Percentiles rank a stretch among this genome's conserved stretches.
These are phyloP conservation scores for Aspergillus proliferans DNA, from an alignment of 2,329 filamentous ascomycete genomes.

Conservation along the genomic window DNA sequence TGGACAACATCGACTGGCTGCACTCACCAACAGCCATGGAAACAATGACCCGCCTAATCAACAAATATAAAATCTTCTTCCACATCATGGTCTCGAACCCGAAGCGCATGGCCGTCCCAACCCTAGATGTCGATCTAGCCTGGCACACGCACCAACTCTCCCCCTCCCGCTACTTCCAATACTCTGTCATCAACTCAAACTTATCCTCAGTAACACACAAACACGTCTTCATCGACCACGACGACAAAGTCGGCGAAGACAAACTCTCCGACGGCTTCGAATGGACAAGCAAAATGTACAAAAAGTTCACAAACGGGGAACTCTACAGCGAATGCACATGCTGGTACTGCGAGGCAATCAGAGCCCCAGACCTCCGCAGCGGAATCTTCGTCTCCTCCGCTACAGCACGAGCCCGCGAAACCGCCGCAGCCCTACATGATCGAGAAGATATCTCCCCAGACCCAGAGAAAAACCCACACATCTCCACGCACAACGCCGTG, in stretches of 20 bases:
- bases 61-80: slow-evolving; percentile 47
- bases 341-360: slow-evolving; percentile 64
- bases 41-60: slow-evolving; percentile 60
- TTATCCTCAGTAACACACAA: not conserved
- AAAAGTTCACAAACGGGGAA: slow-evolving; percentile 54
- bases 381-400: slow-evolving; percentile 32
- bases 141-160: slow-evolving; percentile 70
- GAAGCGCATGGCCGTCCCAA: slow-evolving; percentile 28
- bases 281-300: slow-evolving; percentile 66
- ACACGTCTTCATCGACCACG: slow-evolving; percentile 65
- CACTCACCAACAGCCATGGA: slow-evolving; percentile 59
- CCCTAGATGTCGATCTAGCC: slow-evolving; percentile 32
- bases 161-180: slow-evolving; percentile 57
- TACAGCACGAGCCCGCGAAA: slow-evolving; percentile 46
- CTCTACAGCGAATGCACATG: slow-evolving; percentile 46
- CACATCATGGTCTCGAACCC: slow-evolving; percentile 34
- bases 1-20: slow-evolving; percentile 71
- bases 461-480: slow-evolving; percentile 57
- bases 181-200: slow-evolving; percentile 43
- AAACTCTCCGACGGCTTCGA: slow-evolving; percentile 61
- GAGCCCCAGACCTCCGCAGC: slow-evolving; percentile 49
- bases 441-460: slow-evolving; percentile 40
- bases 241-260: slow-evolving; percentile 72
- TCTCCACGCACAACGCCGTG: slow-evolving; percentile 68
- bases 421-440: slow-evolving; percentile 43